Base-by-base conservation (phyloP, 345 rosid species). In the Sapria himalayana region DNA sequence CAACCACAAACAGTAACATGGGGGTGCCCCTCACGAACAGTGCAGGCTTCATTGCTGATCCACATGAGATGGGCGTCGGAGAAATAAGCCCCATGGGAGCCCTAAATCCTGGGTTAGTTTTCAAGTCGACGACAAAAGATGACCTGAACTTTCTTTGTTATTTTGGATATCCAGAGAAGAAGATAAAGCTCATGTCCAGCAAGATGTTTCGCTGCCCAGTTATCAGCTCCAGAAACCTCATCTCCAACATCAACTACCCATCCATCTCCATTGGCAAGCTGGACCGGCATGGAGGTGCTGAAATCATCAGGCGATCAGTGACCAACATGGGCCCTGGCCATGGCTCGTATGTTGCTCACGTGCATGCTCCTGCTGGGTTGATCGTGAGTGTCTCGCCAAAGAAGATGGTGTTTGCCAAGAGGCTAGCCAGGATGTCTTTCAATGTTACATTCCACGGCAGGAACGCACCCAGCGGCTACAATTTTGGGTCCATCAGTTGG, bases 61-160 rank as follows among this genome's bases (percentile, higher is more conserved):
- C 79, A 22, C 82, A 66, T 32, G 91, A 81, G 21, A 54, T 52
- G 22, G 94, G 94, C 2, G 81, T 46, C 5, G 94, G 94, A 43
- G 85, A 72, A 58, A 63, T 78, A 21, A 62, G 41, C 25, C 94
- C 79, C 3, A 42, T 46, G 3, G 60, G 45, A 46, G 91, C 94
- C 19, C 66, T 74, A 13, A 47, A 74, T 43, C 94, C 94, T 9
- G 94, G 94, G 23, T 37, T 82, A 40, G 72, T 75, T n/a, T 75
- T 72, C 16, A 70, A 74, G 53, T 74, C 80, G 37, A 64, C 67
- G 17, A 48, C 43, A 0, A 15, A 50, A 15, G 82, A 82, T 33
- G 69, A 70, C 45, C 62, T 78, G 17, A 45, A 40, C 7, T 78
- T 75, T 58, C 78, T 75, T 9, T 75, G 92, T 51, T 75, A 59